A percentile compares a stretch with the other conserved stretches of the same genome.
These are phyloP conservation scores for Ceratobasidium sp. DNA, from an alignment of 1,284 basidiomycete species.

Conservation along the genomic window DNA sequence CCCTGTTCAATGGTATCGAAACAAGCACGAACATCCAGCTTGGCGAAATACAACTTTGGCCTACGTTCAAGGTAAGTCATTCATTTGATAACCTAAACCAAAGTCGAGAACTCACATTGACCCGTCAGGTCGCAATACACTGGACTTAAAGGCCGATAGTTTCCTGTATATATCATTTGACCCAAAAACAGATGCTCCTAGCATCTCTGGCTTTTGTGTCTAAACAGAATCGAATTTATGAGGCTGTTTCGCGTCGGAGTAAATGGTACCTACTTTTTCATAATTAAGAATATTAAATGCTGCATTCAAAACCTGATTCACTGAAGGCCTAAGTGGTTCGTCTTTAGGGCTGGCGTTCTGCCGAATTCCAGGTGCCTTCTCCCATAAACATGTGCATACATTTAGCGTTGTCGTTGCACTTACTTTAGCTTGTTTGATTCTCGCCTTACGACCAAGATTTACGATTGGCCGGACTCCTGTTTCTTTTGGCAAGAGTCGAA, in stretches of 20 bases:
- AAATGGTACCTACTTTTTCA: too few species aligned
- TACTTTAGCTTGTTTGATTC: constrained; percentile 43
- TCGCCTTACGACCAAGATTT: constrained; percentile 80
- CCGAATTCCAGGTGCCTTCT: constrained; percentile 6
- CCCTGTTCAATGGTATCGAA: constrained; percentile 97
- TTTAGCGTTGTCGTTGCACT: not conserved
- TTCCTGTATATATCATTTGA: constrained; percentile 84
- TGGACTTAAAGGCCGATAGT: constrained; percentile 78
- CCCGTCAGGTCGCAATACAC: constrained; percentile 64
- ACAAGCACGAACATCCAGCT: constrained; percentile 94
- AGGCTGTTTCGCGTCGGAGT: not conserved
- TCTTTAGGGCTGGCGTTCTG: not conserved
- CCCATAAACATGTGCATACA: not conserved
- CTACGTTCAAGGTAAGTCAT: constrained; percentile 60
- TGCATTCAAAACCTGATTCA: constrained; percentile 88
- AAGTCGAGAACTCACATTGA: constrained; percentile 66
- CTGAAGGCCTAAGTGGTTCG: constrained; percentile 64
- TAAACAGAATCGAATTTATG: constrained; percentile 56
- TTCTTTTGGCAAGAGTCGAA: constrained; percentile 94
- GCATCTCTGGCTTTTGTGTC: constrained; percentile 72
- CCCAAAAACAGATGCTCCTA: constrained; percentile 88
- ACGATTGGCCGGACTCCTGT: constrained; percentile 95
- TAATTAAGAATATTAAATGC: constrained; percentile 70
- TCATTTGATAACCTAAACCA: not conserved
- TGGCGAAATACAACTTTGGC: constrained; percentile 93